A percentile compares a stretch with the other conserved stretches of the same genome.
phyloP scores from a whole-genome alignment of 2,329 filamentous ascomycete genomes.

The Ceratocystis cubensis region DNA sequence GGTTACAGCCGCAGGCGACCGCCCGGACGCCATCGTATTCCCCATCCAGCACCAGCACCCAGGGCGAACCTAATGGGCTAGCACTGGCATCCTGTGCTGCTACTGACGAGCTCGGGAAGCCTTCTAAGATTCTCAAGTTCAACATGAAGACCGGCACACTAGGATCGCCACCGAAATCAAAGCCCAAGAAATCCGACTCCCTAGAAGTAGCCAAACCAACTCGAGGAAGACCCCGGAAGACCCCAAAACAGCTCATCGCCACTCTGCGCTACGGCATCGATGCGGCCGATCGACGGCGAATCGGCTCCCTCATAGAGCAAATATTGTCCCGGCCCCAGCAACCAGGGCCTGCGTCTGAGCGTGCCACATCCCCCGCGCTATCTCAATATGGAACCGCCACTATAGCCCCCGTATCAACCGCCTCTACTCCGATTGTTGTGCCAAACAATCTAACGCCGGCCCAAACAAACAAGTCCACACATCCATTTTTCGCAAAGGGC shows the following conservation, averaged over 20 bases:
- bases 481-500: conserved; percentile 34
- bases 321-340: conserved; percentile 10
- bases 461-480: conserved; percentile 28
- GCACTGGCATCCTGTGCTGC: conserved; percentile 4
- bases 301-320: conserved; percentile 45
- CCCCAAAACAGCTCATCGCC: conserved; percentile 33
- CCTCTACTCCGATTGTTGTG: conserved; percentile 13
- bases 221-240: conserved; percentile 21
- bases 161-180: conserved; percentile 47
- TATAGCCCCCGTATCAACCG: conserved; percentile 26
- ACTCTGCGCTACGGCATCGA: conserved; percentile 48
- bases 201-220: not conserved
- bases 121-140: conserved; percentile 42
- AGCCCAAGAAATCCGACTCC: conserved; percentile 26
- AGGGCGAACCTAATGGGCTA: conserved; percentile 16
- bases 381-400: not conserved
- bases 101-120: conserved; percentile 11
- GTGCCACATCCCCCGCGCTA: not conserved
- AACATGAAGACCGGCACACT: conserved; percentile 51
- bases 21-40: conserved; percentile 11
- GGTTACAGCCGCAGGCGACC: not conserved
- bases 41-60: not conserved
- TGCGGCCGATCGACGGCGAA: conserved; percentile 31
- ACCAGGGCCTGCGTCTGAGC: not conserved
- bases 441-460: conserved; percentile 14